Base-by-base conservation (phyloP, 1,284 basidiomycete species). In the Phellinidium pouzarii region DNA sequence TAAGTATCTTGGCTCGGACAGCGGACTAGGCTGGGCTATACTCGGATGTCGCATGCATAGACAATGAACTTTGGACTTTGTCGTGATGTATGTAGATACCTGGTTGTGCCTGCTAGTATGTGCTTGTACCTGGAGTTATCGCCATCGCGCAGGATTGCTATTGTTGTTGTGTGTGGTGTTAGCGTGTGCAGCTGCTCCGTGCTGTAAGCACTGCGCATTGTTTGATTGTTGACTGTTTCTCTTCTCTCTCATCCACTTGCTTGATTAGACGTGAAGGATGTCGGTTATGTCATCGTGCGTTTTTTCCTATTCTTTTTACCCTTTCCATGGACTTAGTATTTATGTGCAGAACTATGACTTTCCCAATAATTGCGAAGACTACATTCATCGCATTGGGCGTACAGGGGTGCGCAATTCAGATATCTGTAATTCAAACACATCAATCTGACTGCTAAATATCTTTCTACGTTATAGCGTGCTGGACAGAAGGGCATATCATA, bases 361-460 rank as follows among this genome's bases (percentile, higher is more conserved):
- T 78, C 92, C 94, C 3, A 96, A 94, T 72, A 94, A 94, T 66
- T 93, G 90, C 61, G 92, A 94, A 73, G 91, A 94, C 69, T 93
- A 93, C 67, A 90, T 94, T 52, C 91, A 94, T 68, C 90, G 93
- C 59, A 94, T 94, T 61, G 92, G 91, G 56, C 89, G 92, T 68
- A 91, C 87, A 61, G 87, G 87, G 55, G 87, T 90, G 67, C 49
- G 81, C 44, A 17, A 20, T 41, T 50, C 17, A n/a, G 42, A 22
- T 53, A 36, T 40, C 0, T 42, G 9, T 53, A n/a, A 11, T 31
- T 22, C 31, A 34, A 8, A 27, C 44, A 61, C 61, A 62, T 57
- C 58, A 55, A 54, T 42, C 37, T 37, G 23, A 6, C 20, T 37
- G 11, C 36, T 36, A 14, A 34, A 26, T 9, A 14, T 14, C 41